A percentile compares a stretch with the other conserved stretches of the same genome.
phyloP scores from a whole-genome alignment of 345 rosid genomes.

The Tarenaya hassleriana region DNA sequence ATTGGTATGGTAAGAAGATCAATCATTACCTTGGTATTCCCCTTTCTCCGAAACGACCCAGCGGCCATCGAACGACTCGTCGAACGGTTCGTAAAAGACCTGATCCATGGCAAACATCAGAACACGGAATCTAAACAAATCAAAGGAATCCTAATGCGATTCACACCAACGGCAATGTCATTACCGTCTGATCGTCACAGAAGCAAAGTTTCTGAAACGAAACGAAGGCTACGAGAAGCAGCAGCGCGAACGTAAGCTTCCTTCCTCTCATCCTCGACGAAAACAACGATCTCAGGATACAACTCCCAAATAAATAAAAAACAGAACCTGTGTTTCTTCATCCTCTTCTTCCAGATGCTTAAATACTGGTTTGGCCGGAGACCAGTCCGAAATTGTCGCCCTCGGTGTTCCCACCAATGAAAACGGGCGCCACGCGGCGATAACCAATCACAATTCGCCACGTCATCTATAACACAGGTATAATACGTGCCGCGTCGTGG shows the following conservation, averaged over 20 bases:
- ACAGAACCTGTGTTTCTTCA: no score
- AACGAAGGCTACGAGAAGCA: slow-evolving; percentile 35
- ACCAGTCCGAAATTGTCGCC: slow-evolving; percentile 22
- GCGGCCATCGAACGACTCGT: slow-evolving; percentile 56
- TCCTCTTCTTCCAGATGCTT: slow-evolving; percentile 10
- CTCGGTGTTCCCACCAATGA: slow-evolving; percentile 30
- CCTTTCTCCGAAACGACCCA: slow-evolving; percentile 61
- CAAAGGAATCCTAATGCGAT: slow-evolving; percentile 10
- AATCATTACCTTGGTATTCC: slow-evolving; percentile 45
- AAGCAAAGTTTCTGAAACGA: slow-evolving; percentile 33
- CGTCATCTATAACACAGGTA: slow-evolving; percentile 17
- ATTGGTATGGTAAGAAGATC: no score
- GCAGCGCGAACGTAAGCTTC: slow-evolving; percentile 25
- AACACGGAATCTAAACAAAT: neutral
- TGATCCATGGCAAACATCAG: slow-evolving; percentile 1
- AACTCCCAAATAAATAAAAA: no score
- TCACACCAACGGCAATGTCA: slow-evolving; percentile 9
- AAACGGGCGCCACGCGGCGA: slow-evolving; percentile 22
- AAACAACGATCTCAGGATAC: slow-evolving; percentile 5
- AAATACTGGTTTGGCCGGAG: slow-evolving; percentile 27
- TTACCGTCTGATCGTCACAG: slow-evolving; percentile 36
- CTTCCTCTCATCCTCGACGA: slow-evolving; percentile 14
- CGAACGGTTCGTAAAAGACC: slow-evolving; percentile 63
- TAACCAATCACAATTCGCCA: slow-evolving; percentile 20
- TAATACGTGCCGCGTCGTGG: slow-evolving; percentile 18